Percentiles rank a stretch among this genome's conserved stretches.
phyloP scores from a whole-genome alignment of 305 asterid species.

The Rubia peregrina region DNA sequence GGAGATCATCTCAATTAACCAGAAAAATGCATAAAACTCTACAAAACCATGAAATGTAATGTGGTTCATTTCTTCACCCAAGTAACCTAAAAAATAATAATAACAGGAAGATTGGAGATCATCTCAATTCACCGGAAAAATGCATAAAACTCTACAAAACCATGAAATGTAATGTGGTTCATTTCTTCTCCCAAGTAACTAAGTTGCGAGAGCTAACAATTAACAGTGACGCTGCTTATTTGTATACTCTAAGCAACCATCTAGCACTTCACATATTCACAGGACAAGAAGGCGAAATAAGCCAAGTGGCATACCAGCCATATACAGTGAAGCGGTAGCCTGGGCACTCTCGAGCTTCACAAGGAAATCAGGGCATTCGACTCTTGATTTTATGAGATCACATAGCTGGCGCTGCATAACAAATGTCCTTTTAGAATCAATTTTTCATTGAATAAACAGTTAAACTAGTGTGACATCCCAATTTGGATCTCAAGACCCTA shows the following conservation, averaged over 20 bases:
- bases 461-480: background rate
- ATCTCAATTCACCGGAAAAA: background rate
- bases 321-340: conserved; percentile 51
- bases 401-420: conserved; percentile 49
- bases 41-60: background rate
- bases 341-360: conserved; percentile 69
- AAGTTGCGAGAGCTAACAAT: background rate
- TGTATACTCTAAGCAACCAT: background rate
- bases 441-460: background rate
- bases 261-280: background rate
- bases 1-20: background rate
- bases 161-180: background rate
- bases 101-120: background rate
- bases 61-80: background rate
- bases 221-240: background rate
- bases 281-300: background rate
- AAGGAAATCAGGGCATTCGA: conserved; percentile 76
- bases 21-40: background rate
- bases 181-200: background rate
- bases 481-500: background rate
- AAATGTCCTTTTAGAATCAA: conserved; percentile 14
- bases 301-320: conserved; percentile 41
- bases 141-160: background rate
- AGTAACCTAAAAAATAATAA: background rate
- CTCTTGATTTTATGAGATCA: conserved; percentile 67